Evolutionary conservation across 352 stramenopile species (phyloP).

Genomic region (Pythium plurisporium): DNA sequence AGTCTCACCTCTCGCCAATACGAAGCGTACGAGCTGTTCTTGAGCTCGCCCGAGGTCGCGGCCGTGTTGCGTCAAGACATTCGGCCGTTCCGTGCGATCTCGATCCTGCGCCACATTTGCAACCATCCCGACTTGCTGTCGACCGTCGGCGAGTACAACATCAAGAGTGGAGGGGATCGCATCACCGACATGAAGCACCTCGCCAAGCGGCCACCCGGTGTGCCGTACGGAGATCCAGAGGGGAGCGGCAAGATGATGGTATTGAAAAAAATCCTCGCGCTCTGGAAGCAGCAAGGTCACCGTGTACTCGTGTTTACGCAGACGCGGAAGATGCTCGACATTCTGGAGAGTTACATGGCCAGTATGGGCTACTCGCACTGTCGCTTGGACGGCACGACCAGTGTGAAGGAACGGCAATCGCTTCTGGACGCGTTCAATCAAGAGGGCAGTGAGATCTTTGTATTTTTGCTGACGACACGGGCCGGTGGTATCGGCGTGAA

Average conservation of each 20-base stretch:
- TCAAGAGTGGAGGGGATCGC: constrained; percentile 26
- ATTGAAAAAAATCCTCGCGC: not conserved
- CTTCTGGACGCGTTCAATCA: constrained; percentile 97
- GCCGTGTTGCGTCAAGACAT: constrained; percentile 81
- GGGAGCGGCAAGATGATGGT: constrained; percentile 96
- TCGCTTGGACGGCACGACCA: constrained; percentile 96
- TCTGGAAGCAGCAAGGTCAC: constrained; percentile 94
- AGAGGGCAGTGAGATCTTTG: constrained; percentile 66
- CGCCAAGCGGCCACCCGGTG: not conserved
- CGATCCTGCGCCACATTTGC: constrained; percentile 97
- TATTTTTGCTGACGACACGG: constrained; percentile 78
- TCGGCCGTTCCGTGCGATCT: constrained; percentile 90
- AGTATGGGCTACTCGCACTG: constrained; percentile 87
- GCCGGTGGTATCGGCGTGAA: constrained; percentile 97
- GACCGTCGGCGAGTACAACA: constrained; percentile 49
- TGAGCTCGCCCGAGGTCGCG: constrained; percentile 91
- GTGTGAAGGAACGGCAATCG: constrained; percentile 89
- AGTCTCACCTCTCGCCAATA: constrained; percentile 87
- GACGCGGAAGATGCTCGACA: constrained; percentile 96
- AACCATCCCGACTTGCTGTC: constrained; percentile 96
- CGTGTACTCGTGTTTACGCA: constrained; percentile 98
- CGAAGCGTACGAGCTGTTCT: constrained; percentile 89
- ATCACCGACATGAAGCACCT: constrained; percentile 13
- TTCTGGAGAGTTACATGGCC: constrained; percentile 93
- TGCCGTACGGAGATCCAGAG: constrained; percentile 42